Base-by-base conservation (phyloP, 2,329 filamentous ascomycete species). In the Aspergillus awamori region DNA sequence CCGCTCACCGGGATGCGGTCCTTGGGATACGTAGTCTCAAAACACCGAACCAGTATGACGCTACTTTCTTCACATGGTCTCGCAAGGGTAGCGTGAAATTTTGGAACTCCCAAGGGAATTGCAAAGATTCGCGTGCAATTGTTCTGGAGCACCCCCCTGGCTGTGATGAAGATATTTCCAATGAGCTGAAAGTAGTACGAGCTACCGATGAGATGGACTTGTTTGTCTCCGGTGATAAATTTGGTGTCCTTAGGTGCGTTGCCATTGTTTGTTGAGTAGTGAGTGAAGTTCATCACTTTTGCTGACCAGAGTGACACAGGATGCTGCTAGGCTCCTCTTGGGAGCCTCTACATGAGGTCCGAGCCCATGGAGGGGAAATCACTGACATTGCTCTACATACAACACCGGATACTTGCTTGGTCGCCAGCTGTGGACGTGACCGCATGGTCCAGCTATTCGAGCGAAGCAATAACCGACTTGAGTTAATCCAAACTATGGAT, bases 381-480 rank as follows among this genome's bases (percentile, higher is more conserved):
- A 92, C 92, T 41, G 90, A 90, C 68, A 89, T 98, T 67, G 86
- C 89, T 20, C 82, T 96, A 4, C 87, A 87, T 69, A 86, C 91
- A 67, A 82, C 83, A 48, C 81, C 84, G 1, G 81, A 84, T 1
- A 82, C 80, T 51, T 84, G 87, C 38, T 80, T 97, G 49, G 82
- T 98, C 67, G 94, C 91, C 17, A 93, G 89, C 10, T 93, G 90
- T 72, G 91, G 92, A 38, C 86, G 95, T 66, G 95, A 99, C 76
- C 89, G 95, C 54, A 97, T 90, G n/a, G 86, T 94, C 1, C 95
- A 99, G 74, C 80, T 99, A n/a, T 98, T 97, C 73, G 83, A 86
- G 62, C 82, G 82, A 24, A 78, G 79, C 1, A 80, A 77, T 11
- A 84, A 86, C 2, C 78, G 77, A 2, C 89, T 96, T 75, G 86